Evolutionary conservation across 208 protist species (phyloP).

Genomic region (Crithidia thermophila): DNA sequence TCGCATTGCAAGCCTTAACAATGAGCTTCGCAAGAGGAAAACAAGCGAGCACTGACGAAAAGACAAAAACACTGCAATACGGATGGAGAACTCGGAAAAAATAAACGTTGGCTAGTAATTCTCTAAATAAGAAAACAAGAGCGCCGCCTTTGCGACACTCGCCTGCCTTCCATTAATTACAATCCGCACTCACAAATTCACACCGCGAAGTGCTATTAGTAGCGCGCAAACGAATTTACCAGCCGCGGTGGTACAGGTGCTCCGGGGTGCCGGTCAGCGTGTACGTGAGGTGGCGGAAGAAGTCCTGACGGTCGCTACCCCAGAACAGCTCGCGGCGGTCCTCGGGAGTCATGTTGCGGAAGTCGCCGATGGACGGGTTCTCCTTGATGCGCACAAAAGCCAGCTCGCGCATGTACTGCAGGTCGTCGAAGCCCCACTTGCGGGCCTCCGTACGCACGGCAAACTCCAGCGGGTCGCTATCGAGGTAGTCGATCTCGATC

Average conservation of each 20-base stretch:
- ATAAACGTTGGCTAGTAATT: too few relatives aligned
- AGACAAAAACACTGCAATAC: too few relatives aligned
- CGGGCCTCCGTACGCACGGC: conserved; percentile 88
- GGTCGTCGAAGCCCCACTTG: conserved; percentile 87
- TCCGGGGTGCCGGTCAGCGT: conserved; percentile 72
- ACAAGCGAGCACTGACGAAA: too few relatives aligned
- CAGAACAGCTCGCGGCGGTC: conserved; percentile 87
- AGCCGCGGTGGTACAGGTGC: conserved; percentile 91
- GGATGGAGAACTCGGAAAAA: too few relatives aligned
- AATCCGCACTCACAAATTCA: too few relatives aligned
- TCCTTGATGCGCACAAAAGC: conserved; percentile 91
- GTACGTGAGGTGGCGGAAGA: conserved; percentile 82
- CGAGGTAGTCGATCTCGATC: conserved; percentile 87
- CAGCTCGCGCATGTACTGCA: conserved; percentile 89
- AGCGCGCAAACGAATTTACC: conserved; percentile 54
- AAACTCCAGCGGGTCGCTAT: conserved; percentile 87
- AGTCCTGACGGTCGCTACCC: conserved; percentile 89
- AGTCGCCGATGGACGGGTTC: conserved; percentile 86
- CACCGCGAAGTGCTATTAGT: too few relatives aligned
- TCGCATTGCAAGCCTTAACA: too few relatives aligned
- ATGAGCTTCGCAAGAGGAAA: too few relatives aligned
- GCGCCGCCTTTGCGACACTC: too few relatives aligned
- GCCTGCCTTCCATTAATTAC: too few relatives aligned
- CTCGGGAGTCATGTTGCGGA: conserved; percentile 84
- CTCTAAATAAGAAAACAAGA: too few relatives aligned